These are phyloP conservation scores for Russula sp. DNA, from an alignment of 768 basidiomycete species.

Conservation along the genomic window DNA sequence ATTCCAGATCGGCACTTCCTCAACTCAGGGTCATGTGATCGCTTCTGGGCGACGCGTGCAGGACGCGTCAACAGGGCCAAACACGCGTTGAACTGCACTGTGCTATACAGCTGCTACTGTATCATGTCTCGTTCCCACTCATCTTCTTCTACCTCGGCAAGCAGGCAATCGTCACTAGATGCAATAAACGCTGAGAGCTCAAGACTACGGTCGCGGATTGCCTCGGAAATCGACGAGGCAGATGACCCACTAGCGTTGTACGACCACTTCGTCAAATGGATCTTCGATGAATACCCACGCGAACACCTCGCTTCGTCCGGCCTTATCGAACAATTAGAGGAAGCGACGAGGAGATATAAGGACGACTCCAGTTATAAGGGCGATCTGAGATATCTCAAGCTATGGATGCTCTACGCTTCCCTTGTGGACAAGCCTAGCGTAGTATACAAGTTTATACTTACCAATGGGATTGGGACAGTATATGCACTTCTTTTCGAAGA, in stretches of 20 bases:
- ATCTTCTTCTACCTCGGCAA: slow-evolving; percentile 12
- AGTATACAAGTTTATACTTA: slow-evolving; percentile 54
- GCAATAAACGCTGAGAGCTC: slow-evolving; percentile 18
- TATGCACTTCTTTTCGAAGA: slow-evolving; percentile 90
- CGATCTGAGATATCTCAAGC: slow-evolving; percentile 85
- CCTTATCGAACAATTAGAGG: slow-evolving; percentile 76
- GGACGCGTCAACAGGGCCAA: slow-evolving; percentile 29
- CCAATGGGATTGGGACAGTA: slow-evolving; percentile 53
- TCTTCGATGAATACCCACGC: slow-evolving; percentile 69
- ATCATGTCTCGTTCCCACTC: slow-evolving; percentile 25
- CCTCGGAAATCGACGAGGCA: slow-evolving; percentile 51
- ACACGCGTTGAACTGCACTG: slow-evolving; percentile 14
- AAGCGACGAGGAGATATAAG: slow-evolving; percentile 77
- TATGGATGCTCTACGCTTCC: slow-evolving; percentile 87
- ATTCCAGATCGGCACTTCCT: too few species aligned
- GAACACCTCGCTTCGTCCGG: slow-evolving; percentile 68
- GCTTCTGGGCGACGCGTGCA: slow-evolving; percentile 5
- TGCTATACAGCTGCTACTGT: not conserved
- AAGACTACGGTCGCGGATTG: slow-evolving; percentile 33
- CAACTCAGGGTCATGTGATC: slow-evolving; percentile 21
- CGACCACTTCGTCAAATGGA: slow-evolving; percentile 88
- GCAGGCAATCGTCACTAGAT: slow-evolving; percentile 9
- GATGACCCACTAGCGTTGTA: slow-evolving; percentile 87
- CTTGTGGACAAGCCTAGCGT: slow-evolving; percentile 69
- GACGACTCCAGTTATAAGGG: slow-evolving; percentile 80